Conservation (phyloP, 2,329 filamentous ascomycete species). For the Rhynchosporium agropyri region DNA sequence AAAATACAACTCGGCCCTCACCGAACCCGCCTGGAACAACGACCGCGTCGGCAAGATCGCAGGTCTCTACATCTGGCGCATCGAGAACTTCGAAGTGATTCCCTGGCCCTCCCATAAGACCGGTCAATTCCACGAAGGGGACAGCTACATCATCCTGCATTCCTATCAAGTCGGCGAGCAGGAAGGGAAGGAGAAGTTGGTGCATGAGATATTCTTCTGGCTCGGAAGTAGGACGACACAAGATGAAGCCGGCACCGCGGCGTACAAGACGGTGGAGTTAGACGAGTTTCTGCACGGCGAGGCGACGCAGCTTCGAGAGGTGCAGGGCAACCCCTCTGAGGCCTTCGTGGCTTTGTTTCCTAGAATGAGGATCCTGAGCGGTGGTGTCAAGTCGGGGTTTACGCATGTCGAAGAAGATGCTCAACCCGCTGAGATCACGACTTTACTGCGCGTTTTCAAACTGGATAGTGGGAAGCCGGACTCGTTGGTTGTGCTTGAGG, state of each 20-base stretch:
- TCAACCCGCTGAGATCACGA: conserved; percentile 49
- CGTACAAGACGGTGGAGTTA: conserved; percentile 72
- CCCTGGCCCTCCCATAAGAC: conserved; percentile 59
- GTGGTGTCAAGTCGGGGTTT: conserved; percentile 65
- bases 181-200: conserved; percentile 51
- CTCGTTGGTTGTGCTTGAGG: conserved; percentile 63
- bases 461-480: conserved; percentile 50
- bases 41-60: conserved; percentile 54
- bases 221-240: conserved; percentile 66
- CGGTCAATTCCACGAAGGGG: conserved; percentile 67
- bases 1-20: conserved; percentile 66
- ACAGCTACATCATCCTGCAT: conserved; percentile 68
- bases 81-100: conserved; percentile 67
- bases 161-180: conserved; percentile 56
- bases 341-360: conserved; percentile 62
- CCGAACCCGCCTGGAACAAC: conserved; percentile 69
- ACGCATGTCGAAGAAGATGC: conserved; percentile 57
- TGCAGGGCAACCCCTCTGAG: conserved; percentile 55
- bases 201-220: conserved; percentile 72
- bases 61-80: conserved; percentile 66
- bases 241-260: conserved; percentile 69
- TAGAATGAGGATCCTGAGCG: conserved; percentile 59
- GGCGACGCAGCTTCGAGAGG: conserved; percentile 66
- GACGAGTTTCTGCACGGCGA: conserved; percentile 66
- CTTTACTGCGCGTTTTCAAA: conserved; percentile 65